Evolutionary conservation across 805 yeast species (phyloP).

Genomic region (Alloascoidea hylecoeti): DNA sequence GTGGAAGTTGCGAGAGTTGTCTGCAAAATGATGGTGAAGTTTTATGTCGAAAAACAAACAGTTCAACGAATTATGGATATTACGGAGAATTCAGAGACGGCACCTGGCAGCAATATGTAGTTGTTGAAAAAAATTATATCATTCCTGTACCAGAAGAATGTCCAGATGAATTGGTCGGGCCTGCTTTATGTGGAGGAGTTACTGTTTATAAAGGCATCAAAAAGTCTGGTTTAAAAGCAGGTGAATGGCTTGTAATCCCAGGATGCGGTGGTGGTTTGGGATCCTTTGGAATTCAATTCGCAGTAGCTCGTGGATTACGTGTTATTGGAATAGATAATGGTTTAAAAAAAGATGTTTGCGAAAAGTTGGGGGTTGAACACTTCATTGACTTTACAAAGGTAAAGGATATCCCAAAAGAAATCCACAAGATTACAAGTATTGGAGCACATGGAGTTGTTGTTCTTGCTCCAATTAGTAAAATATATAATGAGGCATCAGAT

Average conservation of each 20-base stretch:
- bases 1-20: slow-evolving; percentile 13
- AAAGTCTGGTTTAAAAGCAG: slow-evolving; percentile 32
- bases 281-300: slow-evolving; percentile 42
- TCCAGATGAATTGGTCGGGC: slow-evolving; percentile 24
- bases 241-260: slow-evolving; percentile 44
- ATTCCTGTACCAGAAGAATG: slow-evolving; percentile 25
- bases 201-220: slow-evolving; percentile 49
- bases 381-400: slow-evolving; percentile 32
- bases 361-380: slow-evolving; percentile 36
- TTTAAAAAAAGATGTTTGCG: slow-evolving; percentile 30
- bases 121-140: slow-evolving; percentile 29
- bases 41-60: slow-evolving; percentile 49
- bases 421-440: slow-evolving; percentile 8
- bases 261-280: slow-evolving; percentile 58
- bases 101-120: slow-evolving; percentile 32
- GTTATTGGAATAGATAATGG: slow-evolving; percentile 46
- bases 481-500: slow-evolving; percentile 9
- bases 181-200: slow-evolving; percentile 48
- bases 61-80: slow-evolving; percentile 53
- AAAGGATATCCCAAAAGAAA: slow-evolving; percentile 7
- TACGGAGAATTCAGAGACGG: background rate
- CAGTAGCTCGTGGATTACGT: slow-evolving; percentile 42
- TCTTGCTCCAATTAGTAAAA: slow-evolving; percentile 9
- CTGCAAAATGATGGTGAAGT: slow-evolving; percentile 20
- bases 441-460: slow-evolving; percentile 12